A percentile compares a stretch with the other conserved stretches of the same genome.
Evolutionary conservation across 140 eudicot species (phyloP).

Genomic region (Stevia rebaudiana): DNA sequence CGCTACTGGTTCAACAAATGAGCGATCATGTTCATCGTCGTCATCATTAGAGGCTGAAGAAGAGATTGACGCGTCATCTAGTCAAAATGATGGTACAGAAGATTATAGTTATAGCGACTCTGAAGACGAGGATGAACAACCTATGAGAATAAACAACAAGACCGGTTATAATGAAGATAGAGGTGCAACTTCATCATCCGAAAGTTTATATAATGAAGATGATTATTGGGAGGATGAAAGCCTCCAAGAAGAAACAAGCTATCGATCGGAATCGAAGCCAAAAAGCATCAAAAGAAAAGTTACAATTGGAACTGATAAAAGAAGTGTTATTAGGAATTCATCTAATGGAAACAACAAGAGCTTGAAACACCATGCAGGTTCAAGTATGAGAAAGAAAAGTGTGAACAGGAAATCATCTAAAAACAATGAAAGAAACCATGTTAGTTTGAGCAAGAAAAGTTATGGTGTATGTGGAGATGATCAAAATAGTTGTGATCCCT

Average conservation of each 20-base stretch:
- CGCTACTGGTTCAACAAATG: conserved; percentile 1
- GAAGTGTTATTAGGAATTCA: conserved; percentile 16
- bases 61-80: conserved; percentile 11
- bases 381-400: conserved; percentile 8
- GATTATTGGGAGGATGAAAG: conserved; percentile 35
- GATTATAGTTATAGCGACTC: conserved; percentile 20
- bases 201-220: conserved; percentile 38
- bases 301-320: conserved; percentile 18
- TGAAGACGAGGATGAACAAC: conserved; percentile 23
- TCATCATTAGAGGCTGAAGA: not conserved
- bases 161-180: conserved; percentile 11
- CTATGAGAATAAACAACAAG: conserved; percentile 12
- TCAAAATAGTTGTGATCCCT: not conserved
- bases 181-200: conserved; percentile 31
- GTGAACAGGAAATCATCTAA: conserved; percentile 6
- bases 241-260: conserved; percentile 32
- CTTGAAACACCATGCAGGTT: conserved; percentile 6
- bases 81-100: conserved; percentile 8
- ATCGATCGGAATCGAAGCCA: conserved; percentile 27
- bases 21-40: conserved; percentile 15
- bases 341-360: conserved; percentile 25
- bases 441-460: not conserved
- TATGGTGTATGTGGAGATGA: not conserved
- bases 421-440: conserved; percentile 2
- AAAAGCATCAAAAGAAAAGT: conserved; percentile 36